Evolutionary conservation across 1,284 basidiomycete genomes (phyloP).

Genomic region (Leccinum huronense): DNA sequence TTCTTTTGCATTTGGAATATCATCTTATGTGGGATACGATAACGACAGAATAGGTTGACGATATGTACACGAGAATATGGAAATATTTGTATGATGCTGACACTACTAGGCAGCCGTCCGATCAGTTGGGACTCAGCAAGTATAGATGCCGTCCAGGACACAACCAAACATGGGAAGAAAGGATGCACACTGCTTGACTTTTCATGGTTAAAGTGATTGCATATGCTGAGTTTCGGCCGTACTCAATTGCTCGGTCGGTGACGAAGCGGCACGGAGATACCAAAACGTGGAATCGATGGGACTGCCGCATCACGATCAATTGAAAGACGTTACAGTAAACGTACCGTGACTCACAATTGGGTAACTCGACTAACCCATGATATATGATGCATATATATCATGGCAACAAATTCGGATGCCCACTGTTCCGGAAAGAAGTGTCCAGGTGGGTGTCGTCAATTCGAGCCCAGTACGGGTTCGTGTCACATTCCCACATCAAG

Average conservation of each 20-base stretch:
- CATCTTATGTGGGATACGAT: neutral
- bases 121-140: conserved; percentile 1
- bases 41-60: neutral
- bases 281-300: neutral
- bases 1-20: neutral
- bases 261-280: neutral
- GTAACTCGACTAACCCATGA: neutral
- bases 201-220: conserved; percentile 1
- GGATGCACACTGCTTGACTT: neutral
- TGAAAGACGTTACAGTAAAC: neutral
- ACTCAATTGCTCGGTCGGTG: neutral
- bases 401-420: neutral
- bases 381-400: neutral
- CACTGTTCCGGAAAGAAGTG: neutral
- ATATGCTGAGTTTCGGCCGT: neutral
- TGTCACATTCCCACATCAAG: neutral
- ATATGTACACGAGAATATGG: neutral
- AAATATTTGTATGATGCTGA: neutral
- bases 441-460: neutral
- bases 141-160: neutral
- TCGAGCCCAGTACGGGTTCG: neutral
- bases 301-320: neutral
- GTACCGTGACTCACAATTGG: neutral
- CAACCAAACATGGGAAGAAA: neutral
- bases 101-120: neutral